Evolutionary conservation across 805 yeast species (phyloP), one percentile per base, ranked within the genome.

Genomic region (Candida pseudoglaebosa): DNA sequence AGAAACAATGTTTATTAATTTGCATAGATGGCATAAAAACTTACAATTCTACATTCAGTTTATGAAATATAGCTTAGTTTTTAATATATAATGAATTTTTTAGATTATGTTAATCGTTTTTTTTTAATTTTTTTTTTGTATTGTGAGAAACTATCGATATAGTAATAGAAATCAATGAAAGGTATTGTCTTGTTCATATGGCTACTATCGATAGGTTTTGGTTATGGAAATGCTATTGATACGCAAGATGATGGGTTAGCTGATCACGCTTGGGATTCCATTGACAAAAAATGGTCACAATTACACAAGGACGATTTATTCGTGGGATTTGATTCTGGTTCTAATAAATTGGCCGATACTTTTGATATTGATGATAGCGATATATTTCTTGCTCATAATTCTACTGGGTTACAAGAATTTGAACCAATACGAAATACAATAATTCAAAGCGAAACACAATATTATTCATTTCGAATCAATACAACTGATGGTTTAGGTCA

Each of bases 401-500:
- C 62, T 4, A 50, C 54, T 31, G 67, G 62, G 3, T 53, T 66
- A 39, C 53, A 50, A 35, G 72, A 66, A 40, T 65, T 61, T 40
- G 52, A 52, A 7, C 71, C 73, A n/a, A 59, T 67, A 20, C 42
- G 47, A 13, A 61, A 60, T 42, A 44, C 57, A 4, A 68, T 71
- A 6, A 43, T 44, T 6, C 70, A 62, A 43, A 59, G 67, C 33
- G 60, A 65, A 33, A 57, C 62, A 2, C 74, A 71, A 45, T 59
- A 55, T 41, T 73, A 64, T 45, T 62, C 70, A 18, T 73, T 70
- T 49, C 54, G 48, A 32, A 73, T 74, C 37, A 72, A 72, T 45
- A 62, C 71, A 2, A 56, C 71, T 4, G 50, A 64, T 2, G 78
- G 76, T 1, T 38, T 73, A 18, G 73, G 77, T 2, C 65, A 65